Evolutionary conservation across 2,329 filamentous ascomycete genomes (phyloP), one percentile per base, ranked within the genome.

Genomic region (Aspergillus oerlinghausenensis): DNA sequence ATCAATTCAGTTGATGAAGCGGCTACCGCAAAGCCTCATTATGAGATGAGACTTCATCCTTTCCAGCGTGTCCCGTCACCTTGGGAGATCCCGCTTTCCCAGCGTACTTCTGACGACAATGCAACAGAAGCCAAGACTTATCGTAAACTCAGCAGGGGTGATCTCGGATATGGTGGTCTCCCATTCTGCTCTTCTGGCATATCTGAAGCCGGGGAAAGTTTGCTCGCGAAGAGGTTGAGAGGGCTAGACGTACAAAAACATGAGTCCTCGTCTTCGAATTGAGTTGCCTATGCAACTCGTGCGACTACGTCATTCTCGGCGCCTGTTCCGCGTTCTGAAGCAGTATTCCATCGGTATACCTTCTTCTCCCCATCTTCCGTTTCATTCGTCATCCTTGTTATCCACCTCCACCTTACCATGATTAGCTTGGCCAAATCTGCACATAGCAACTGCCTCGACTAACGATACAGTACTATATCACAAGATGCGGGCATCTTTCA

Each of bases 211-310:
- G 79, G 83, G 4, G 87, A 90, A 65, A 84, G 89, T 2, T 73
- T 94, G 17, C 75, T 94, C 17, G 89, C 89, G 10, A 85, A 85
- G 68, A 82, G 85, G 55, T 75, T 93, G 48, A 82, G 85, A 61
- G 83, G 84, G 5, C 74, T 90, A 5, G 88, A 85, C 40, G 75
- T 80, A 11, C 74, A 79, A 48, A 71, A 63, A 48, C 58, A 63
- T 11, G 58, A 66, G 25, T 43, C 56, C 3, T 23, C 19, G 23
- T 17, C 49, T 11, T 7, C 9, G 29, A 26, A 35, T 51, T 51
- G 28, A 50, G 23, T 25, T 14, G 43, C 6, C 43, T 9, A 25
- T 23, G 6, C 43, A 26, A 23, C 43, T 14, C 21, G 21, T 25
- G 10, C 11, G 19, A 11, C 10, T 4, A 17, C 21, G 40, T 43